Base-by-base conservation (phyloP, 2,329 filamentous ascomycete species). In the Sclerotinia sclerotiorum region DNA sequence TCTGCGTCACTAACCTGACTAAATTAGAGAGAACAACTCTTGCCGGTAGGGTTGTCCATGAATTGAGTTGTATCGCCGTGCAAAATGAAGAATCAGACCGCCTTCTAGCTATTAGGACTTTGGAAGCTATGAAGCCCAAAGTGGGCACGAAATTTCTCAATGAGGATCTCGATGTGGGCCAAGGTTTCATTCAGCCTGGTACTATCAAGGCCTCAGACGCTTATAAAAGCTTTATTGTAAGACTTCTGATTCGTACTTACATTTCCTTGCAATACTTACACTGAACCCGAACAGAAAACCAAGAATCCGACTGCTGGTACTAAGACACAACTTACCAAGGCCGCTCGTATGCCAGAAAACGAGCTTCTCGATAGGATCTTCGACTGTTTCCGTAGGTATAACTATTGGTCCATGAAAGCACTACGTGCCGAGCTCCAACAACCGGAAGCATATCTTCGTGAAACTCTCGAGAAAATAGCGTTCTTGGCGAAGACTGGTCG, bases 361-460 rank as follows among this genome's bases (percentile, higher is more conserved):
- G 90, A 95, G 76, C 88, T 99, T 71, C 82, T 97, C 80, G 94
- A 97, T 80, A 85, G 87, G 72, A 88, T 99, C 70, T 93, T 94
- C 82, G 82, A 85, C 61, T 90, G 89, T 77, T 99, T 97, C 87
- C 87, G 89, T 68, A 83, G 90, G 75, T 97, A 91, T 83, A 88
- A 90, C 74, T 98, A 95, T 80, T 99, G 94, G 94, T 89, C 91
- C n/a, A 91, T 98, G 84, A 94, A 92, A 77, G 87, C 90, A 6
- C 86, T 99, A 73, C 92, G 93, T 72, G 84, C 88, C 63, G 83
- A 85, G 70, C 86, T 96, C 51, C 87, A 89, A 69, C 95, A 99
- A 80, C 95, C 95, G 1, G 95, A 98, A 78, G 89, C 90, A n/a
- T 98, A 94, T 79, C 86, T 99, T 70, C 93, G 94, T 67, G 88